Conservation (phyloP, 768 basidiomycete species). For the Lentinula lateritia region DNA sequence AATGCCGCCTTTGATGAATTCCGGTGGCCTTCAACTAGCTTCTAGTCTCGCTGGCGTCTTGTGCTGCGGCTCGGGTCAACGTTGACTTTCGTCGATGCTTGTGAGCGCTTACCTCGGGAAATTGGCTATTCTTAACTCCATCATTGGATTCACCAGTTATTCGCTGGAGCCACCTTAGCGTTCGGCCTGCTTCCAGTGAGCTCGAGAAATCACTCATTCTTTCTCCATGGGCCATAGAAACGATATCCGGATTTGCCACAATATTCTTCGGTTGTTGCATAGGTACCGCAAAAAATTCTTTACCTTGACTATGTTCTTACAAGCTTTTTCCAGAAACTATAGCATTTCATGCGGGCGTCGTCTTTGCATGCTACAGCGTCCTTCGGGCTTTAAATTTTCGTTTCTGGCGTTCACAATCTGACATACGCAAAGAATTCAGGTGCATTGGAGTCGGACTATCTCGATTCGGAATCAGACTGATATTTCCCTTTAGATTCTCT, state of each 20-base stretch:
- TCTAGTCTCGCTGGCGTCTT: constrained; percentile 53
- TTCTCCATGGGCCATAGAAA: constrained; percentile 51
- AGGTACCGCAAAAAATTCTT: constrained; percentile 32
- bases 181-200: constrained; percentile 9
- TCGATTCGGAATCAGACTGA: background rate
- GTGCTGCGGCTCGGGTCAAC: constrained; percentile 55
- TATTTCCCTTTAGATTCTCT: constrained; percentile 42
- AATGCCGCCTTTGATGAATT: background rate
- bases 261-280: constrained; percentile 62
- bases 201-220: constrained; percentile 28
- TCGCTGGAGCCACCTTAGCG: constrained; percentile 70
- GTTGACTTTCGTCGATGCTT: constrained; percentile 64
- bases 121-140: background rate
- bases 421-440: constrained; percentile 62
- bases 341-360: constrained; percentile 68
- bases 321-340: constrained; percentile 51
- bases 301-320: background rate
- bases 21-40: background rate
- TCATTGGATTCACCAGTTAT: constrained; percentile 45
- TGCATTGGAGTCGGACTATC: constrained; percentile 14
- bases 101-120: constrained; percentile 36
- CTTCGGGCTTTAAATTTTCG: constrained; percentile 36
- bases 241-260: constrained; percentile 42
- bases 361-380: constrained; percentile 48
- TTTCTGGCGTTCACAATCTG: constrained; percentile 30